Evolutionary conservation across 176 grass and related monocot genomes (phyloP), one percentile per base, ranked within the genome.

Genomic region (Luzula sylvatica): DNA sequence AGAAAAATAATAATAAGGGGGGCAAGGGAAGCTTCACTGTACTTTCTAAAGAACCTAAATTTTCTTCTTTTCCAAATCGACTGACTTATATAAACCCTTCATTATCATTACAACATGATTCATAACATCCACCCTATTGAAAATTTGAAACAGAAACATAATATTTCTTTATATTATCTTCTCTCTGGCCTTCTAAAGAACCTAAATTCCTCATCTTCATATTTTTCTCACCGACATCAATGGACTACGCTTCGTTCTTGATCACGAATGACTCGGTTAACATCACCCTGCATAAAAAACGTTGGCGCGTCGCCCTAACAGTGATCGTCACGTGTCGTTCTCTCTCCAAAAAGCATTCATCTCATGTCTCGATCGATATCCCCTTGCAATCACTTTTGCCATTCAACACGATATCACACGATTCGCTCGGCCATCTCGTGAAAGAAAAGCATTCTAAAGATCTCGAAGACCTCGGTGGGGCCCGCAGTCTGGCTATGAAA

Each of bases 291-390:
- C 59, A 65, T 0, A 21, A 9, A 9, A 81, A 48, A 46, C 40
- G 50, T 1, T 87, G 83, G 83, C 58, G 73, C 3, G 61, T 69
- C 11, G 73, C 42, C 0, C 13, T 17, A 0, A 87, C 62, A 20
- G 53, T 87, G 14, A 82, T 87, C 77, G 38, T 66, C 16, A 60
- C 63, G 0, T 87, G 69, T 29, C 78, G 72, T 53, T 16, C 54
- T 26, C 17, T 89, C 0, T 9, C 16, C 6, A 57, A 66, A 14
- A 55, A 81, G 17, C 16, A 42, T 14, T 4, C 41, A 8, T 16
- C 38, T 6, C 38, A 51, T 3, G 43, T 16, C 2, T 8, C 15
- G 47, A 13, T 25, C 19, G 13, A 16, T 1, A 24, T 47, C 5
- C 26, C 18, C 4, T 5, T 30, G 17, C 21, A n/a, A 8, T 9